Evolutionary conservation across 2,329 filamentous ascomycete genomes (phyloP).

Genomic region (Fusarium sororula): DNA sequence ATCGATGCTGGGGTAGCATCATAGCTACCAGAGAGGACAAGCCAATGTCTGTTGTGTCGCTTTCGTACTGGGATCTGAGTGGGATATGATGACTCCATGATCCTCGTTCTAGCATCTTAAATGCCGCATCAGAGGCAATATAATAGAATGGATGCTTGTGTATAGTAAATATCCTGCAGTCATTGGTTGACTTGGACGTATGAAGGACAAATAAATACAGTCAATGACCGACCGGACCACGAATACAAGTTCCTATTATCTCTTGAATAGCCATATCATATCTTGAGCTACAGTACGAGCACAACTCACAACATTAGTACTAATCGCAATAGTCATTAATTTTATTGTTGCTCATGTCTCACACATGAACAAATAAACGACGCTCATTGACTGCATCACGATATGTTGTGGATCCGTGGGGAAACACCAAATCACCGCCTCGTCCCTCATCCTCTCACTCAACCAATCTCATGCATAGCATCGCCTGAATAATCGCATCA

Average conservation of each 20-base stretch:
- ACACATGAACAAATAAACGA: not conserved
- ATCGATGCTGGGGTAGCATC: not conserved
- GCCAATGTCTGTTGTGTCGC: not conserved
- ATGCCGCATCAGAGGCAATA: not conserved
- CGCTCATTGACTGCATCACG: not conserved
- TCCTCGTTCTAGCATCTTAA: not conserved
- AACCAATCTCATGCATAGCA: not conserved
- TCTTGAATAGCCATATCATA: not conserved
- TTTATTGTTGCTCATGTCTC: not conserved
- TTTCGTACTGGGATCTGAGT: too few relatives aligned
- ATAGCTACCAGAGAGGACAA: not conserved
- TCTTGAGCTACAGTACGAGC: not conserved
- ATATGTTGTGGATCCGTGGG: constrained; percentile 3
- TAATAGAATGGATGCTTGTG: not conserved
- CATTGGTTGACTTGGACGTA: not conserved
- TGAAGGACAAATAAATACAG: not conserved
- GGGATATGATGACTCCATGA: not conserved
- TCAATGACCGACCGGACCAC: not conserved
- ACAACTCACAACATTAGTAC: not conserved
- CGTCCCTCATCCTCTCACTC: not conserved
- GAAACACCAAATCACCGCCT: not conserved
- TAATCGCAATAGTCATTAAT: not conserved
- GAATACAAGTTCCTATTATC: not conserved
- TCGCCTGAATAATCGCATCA: not conserved
- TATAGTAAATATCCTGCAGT: not conserved